phyloP scores from a whole-genome alignment of 805 yeast genomes.

The Saturnispora ahearnii region DNA sequence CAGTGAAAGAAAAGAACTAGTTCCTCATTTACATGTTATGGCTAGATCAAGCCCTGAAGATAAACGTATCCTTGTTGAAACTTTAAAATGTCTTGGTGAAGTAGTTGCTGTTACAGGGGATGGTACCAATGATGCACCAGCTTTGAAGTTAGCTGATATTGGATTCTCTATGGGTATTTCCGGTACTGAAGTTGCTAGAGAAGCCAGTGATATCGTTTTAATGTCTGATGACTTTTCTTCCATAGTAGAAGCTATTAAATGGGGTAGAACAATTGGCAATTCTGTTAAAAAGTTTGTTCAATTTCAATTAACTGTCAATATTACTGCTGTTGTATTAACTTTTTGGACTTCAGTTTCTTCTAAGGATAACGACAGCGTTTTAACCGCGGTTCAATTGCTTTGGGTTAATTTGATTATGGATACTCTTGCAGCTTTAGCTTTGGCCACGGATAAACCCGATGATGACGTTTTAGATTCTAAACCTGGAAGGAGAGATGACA shows the following conservation, averaged over 20 bases:
- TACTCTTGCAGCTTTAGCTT: constrained; percentile 92
- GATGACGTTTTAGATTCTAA: constrained; percentile 65
- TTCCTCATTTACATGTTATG: constrained; percentile 72
- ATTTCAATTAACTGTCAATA: constrained; percentile 91
- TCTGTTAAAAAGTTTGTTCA: constrained; percentile 94
- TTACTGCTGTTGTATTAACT: constrained; percentile 92
- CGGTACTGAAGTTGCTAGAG: constrained; percentile 98
- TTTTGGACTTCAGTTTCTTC: constrained; percentile 90
- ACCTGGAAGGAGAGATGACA: constrained; percentile 75
- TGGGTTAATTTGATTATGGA: constrained; percentile 99
- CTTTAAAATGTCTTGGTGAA: constrained; percentile 71
- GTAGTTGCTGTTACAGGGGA: constrained; percentile 99
- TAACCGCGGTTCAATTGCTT: constrained; percentile 92
- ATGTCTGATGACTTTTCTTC: constrained; percentile 94
- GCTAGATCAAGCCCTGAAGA: constrained; percentile 97
- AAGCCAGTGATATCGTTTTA: constrained; percentile 95
- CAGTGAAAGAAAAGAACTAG: constrained; percentile 45
- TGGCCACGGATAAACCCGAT: constrained; percentile 96
- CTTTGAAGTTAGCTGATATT: constrained; percentile 90
- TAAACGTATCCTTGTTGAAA: constrained; percentile 76
- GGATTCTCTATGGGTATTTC: constrained; percentile 98
- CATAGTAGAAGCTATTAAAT: constrained; percentile 91
- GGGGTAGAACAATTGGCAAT: constrained; percentile 96
- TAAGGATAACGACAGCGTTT: constrained; percentile 68
- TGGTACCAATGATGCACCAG: constrained; percentile 99